Conservation (phyloP, 1,139 yeast genomes). For the Saccharomycopsis crataegensis region DNA sequence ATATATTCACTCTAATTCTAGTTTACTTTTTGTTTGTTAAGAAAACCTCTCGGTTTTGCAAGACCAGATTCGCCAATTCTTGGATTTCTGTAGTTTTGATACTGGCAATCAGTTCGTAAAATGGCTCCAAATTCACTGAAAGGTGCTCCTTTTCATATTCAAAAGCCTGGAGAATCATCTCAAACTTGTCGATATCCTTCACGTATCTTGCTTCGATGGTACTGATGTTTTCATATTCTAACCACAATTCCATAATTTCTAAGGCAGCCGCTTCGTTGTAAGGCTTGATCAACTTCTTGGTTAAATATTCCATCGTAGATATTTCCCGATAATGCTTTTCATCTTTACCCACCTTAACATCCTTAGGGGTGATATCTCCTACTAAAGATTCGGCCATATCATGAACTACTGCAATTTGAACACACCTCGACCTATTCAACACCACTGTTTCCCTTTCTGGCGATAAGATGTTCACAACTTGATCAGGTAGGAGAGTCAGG, state of each 20-base stretch:
- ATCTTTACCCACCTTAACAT: conserved; percentile 48
- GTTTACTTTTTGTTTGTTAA: background rate
- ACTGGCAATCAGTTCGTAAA: conserved; percentile 52
- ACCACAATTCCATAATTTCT: conserved; percentile 71
- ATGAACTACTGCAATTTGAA: conserved; percentile 81
- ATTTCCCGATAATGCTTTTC: conserved; percentile 80
- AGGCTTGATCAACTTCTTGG: conserved; percentile 47
- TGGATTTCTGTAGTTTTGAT: conserved; percentile 71
- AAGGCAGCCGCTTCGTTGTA: conserved; percentile 57
- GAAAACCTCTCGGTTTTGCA: conserved; percentile 32
- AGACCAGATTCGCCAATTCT: conserved; percentile 60
- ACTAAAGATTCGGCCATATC: conserved; percentile 93
- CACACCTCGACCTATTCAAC: conserved; percentile 42
- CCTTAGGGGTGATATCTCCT: conserved; percentile 92
- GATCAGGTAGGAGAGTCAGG: conserved; percentile 62
- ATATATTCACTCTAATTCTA: too few species aligned
- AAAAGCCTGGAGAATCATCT: conserved; percentile 82
- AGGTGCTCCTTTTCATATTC: conserved; percentile 74
- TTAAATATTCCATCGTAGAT: conserved; percentile 61
- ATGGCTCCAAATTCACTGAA: conserved; percentile 50
- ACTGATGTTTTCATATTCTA: conserved; percentile 82
- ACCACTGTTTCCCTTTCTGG: conserved; percentile 28
- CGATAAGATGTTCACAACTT: conserved; percentile 19
- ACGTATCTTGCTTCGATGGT: conserved; percentile 81
- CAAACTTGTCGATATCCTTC: conserved; percentile 91